phyloP scores from a whole-genome alignment of 768 basidiomycete genomes.

The Termitomyces bulborhizus region DNA sequence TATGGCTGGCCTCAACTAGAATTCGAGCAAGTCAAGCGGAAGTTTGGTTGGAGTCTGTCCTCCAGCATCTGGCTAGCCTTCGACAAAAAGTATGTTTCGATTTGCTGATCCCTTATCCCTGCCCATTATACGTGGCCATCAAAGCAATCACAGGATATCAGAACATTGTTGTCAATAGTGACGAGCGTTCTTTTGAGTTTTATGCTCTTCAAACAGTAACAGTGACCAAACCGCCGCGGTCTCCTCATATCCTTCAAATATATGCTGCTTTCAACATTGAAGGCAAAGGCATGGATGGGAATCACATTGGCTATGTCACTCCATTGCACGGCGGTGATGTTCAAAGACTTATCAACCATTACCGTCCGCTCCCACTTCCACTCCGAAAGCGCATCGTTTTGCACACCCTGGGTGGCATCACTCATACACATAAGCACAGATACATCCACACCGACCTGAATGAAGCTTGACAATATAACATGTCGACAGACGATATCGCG shows the following conservation, averaged over 20 bases:
- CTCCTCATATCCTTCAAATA: not conserved
- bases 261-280: not conserved
- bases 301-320: not conserved
- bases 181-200: conserved; percentile 4
- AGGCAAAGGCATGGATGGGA: not conserved
- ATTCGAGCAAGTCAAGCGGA: not conserved
- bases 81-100: not conserved
- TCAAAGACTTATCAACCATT: not conserved
- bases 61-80: not conserved
- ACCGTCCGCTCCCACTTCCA: not conserved
- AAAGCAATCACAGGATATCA: not conserved
- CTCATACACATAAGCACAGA: not conserved
- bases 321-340: not conserved
- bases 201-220: not conserved
- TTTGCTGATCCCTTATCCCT: not conserved
- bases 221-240: not conserved
- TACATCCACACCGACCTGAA: not conserved
- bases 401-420: not conserved
- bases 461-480: not conserved
- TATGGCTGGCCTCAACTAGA: not conserved
- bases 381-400: not conserved
- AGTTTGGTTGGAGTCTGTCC: not conserved
- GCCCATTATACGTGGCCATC: not conserved
- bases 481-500: not conserved
- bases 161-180: not conserved